Conservation (phyloP, 1,284 basidiomycete genomes). For the Vanrija sp. region DNA sequence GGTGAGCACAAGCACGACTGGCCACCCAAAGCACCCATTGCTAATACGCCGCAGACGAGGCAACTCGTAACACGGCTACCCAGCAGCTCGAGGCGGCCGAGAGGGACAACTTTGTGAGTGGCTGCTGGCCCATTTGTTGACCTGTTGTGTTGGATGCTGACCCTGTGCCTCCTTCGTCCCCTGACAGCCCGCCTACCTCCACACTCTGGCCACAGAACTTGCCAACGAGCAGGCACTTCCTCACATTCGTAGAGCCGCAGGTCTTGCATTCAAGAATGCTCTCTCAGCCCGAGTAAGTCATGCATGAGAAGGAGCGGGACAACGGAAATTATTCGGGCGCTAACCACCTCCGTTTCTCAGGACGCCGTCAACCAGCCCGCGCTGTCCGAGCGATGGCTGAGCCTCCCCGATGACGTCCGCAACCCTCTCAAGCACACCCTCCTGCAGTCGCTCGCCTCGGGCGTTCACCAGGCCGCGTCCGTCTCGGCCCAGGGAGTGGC, state of each 20-base stretch:
- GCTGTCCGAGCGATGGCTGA: conserved; percentile 74
- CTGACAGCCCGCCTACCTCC: conserved; percentile 75
- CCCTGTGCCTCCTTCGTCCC: neutral
- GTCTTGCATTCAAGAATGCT: conserved; percentile 95
- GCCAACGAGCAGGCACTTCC: conserved; percentile 66
- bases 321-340: conserved; percentile 18
- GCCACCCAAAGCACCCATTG: conserved; percentile 19
- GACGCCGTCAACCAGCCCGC: conserved; percentile 73
- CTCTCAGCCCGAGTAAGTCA: conserved; percentile 76
- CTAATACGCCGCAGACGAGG: conserved; percentile 58
- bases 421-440: conserved; percentile 83
- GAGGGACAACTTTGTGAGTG: conserved; percentile 75
- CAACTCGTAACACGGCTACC: conserved; percentile 81
- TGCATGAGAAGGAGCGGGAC: no score
- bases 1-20: conserved; percentile 56
- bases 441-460: conserved; percentile 75
- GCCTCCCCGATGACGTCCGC: conserved; percentile 64
- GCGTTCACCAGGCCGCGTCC: conserved; percentile 67
- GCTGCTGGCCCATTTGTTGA: neutral
- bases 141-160: neutral
- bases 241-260: conserved; percentile 87
- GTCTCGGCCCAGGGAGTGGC: conserved; percentile 91
- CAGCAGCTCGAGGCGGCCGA: conserved; percentile 79
- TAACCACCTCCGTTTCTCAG: conserved; percentile 48
- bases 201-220: conserved; percentile 77